Evolutionary conservation across 1,139 yeast genomes (phyloP), one percentile per base, ranked within the genome.

Genomic region (Tardiomyces depauwii): DNA sequence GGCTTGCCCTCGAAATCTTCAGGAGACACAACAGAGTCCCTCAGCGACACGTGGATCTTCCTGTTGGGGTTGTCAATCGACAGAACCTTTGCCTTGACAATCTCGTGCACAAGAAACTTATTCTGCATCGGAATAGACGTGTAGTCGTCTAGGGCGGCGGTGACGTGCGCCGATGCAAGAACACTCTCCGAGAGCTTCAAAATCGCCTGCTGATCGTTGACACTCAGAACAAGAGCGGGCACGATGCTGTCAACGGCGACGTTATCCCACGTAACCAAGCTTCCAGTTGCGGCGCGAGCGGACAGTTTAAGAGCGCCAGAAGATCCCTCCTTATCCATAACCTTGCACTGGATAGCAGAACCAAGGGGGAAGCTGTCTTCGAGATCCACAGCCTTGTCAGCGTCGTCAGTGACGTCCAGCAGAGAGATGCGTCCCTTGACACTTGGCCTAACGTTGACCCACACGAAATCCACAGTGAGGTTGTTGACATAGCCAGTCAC

Each of bases 81-180:
- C 44, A 81, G 58, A 10, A 86, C 77, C 28, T 77, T 76, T 21
- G 87, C 87, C 42, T 78, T 64, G 40, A 82, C 77, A 44, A 78
- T 71, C 50, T 78, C 79, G 53, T 80, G 80, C 12, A 70, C 64
- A 30, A 71, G 65, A 61, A 72, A 86, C 1, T 68, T 71, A 16
- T 70, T 71, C 47, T 82, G 65, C 42, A 77, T 71, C 27, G 57
- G 51, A 14, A 52, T 53, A 14, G 72, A 69, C 28, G 78, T 70
- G 60, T 78, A 86, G 57, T 86, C 83, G 55, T 82, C 77, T 53
- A 85, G 70, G 14, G 94, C 88, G 63, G 88, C 96, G 2, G 94
- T 82, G 44, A 81, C 73, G 60, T 71, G 80, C 2, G 88, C 77
- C 51, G 80, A 72, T 28, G 87, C 96, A 45, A 12, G 38, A 38